phyloP scores from a whole-genome alignment of 1,139 yeast genomes.

The Petasospora fabianii region DNA sequence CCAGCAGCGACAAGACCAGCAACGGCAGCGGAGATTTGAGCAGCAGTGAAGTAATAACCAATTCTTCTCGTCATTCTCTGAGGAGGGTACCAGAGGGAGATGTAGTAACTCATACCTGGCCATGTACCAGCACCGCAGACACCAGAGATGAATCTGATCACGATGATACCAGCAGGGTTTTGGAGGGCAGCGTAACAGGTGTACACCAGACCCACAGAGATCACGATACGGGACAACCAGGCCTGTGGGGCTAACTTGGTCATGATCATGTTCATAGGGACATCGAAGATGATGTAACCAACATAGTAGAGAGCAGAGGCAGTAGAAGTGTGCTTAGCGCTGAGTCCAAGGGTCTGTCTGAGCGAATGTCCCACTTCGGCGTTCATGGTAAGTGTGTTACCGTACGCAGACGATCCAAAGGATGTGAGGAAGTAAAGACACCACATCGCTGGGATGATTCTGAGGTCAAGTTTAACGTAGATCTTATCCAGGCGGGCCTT shows the following conservation, averaged over 20 bases:
- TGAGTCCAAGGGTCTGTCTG: slow-evolving; percentile 46
- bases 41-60: slow-evolving; percentile 89
- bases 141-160: slow-evolving; percentile 72
- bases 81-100: slow-evolving; percentile 83
- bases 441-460: slow-evolving; percentile 86
- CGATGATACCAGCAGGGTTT: slow-evolving; percentile 58
- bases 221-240: slow-evolving; percentile 77
- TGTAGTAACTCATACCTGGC: slow-evolving; percentile 89
- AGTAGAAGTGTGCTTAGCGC: slow-evolving; percentile 57
- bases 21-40: slow-evolving; percentile 81
- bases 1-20: slow-evolving; percentile 88
- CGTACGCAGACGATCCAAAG: slow-evolving; percentile 74
- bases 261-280: slow-evolving; percentile 85
- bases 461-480: slow-evolving; percentile 60
- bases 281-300: slow-evolving; percentile 78
- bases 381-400: slow-evolving; percentile 82
- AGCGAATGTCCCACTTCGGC: slow-evolving; percentile 59
- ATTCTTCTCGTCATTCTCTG: slow-evolving; percentile 74
- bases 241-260: slow-evolving; percentile 81
- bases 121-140: slow-evolving; percentile 86
- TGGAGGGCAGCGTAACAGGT: slow-evolving; percentile 63
- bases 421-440: slow-evolving; percentile 73
- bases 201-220: slow-evolving; percentile 74
- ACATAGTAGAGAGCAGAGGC: slow-evolving; percentile 83
- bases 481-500: slow-evolving; percentile 49